Percentiles rank a stretch among this genome's conserved stretches.
Conservation (phyloP, 345 rosid genomes). For the Lepidium aucheri region DNA sequence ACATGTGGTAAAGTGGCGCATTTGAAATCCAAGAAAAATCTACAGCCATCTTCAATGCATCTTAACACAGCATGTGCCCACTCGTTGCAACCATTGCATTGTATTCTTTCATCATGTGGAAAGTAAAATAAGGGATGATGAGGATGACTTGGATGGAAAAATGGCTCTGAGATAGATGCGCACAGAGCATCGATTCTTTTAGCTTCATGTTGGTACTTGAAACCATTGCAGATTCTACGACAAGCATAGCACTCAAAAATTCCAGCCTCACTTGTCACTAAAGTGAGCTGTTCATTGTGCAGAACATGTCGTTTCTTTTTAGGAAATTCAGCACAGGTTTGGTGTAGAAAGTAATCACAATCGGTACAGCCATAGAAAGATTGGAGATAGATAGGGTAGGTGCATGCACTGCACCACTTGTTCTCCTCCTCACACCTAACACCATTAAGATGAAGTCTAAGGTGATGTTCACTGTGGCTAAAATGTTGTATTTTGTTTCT, state of each 20-base stretch:
- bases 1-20: neutral
- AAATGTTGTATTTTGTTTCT: neutral
- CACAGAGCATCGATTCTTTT: neutral
- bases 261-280: neutral
- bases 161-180: neutral
- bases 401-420: neutral
- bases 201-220: neutral
- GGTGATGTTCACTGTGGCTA: neutral
- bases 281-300: neutral
- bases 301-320: neutral
- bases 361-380: neutral
- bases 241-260: accelerated
- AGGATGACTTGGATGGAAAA: neutral
- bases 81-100: neutral
- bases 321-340: neutral
- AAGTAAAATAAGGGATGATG: neutral
- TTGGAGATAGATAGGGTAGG: neutral
- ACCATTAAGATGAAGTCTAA: neutral
- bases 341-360: neutral
- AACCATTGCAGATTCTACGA: neutral
- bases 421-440: neutral
- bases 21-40: neutral
- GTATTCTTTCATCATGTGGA: neutral
- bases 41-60: neutral
- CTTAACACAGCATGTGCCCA: neutral